phyloP scores from a whole-genome alignment of 305 asterid species.

The Lippia alba region DNA sequence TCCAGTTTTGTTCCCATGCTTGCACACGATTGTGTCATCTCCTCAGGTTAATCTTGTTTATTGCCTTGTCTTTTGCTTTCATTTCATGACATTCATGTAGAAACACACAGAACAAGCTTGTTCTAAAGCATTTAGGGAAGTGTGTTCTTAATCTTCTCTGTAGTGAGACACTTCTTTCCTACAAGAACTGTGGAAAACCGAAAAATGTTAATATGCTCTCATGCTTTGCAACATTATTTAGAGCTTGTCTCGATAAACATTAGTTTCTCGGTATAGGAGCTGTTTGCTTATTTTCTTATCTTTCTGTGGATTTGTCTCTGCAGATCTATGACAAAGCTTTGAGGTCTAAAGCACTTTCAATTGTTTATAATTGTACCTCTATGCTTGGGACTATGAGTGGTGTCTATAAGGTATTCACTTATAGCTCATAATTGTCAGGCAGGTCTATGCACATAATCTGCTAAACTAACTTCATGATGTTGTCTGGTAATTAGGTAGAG shows the following conservation, averaged over 20 bases:
- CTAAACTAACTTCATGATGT: conserved; percentile 30
- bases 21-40: conserved; percentile 78
- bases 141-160: conserved; percentile 21
- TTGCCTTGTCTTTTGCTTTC: conserved; percentile 30
- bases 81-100: conserved; percentile 22
- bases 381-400: conserved; percentile 90
- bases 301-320: conserved; percentile 36
- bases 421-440: conserved; percentile 29
- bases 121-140: conserved; percentile 22
- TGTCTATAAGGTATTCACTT: conserved; percentile 75
- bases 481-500: conserved; percentile 62
- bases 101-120: conserved; percentile 16
- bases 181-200: conserved; percentile 14
- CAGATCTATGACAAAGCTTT: conserved; percentile 73
- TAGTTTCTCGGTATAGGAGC: conserved; percentile 17
- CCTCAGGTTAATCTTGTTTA: conserved; percentile 70
- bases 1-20: conserved; percentile 84
- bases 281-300: conserved; percentile 28
- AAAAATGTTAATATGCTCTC: conserved; percentile 1
- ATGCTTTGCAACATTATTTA: conserved; percentile 13
- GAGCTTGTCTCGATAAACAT: conserved; percentile 17
- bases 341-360: conserved; percentile 80
- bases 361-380: conserved; percentile 82
- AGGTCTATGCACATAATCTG: conserved; percentile 25
- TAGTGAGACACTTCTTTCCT: conserved; percentile 8